Conservation (phyloP, 768 basidiomycete species). For the Rhizopogon vesiculosus region DNA sequence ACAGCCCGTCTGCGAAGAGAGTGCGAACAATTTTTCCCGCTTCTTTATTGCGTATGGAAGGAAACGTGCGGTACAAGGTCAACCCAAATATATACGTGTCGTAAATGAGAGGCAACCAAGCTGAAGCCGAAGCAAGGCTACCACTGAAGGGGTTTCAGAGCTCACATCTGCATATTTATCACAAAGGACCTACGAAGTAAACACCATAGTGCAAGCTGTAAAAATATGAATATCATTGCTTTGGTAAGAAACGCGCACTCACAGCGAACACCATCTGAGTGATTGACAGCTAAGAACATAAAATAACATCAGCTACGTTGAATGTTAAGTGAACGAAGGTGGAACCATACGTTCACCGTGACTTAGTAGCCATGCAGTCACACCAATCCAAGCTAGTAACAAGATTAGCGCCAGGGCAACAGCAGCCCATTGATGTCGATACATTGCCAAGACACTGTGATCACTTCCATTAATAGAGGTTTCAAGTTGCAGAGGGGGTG, state of each 20-base stretch:
- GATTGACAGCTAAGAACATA: constrained; percentile 8
- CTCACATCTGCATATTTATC: neutral
- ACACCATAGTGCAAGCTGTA: constrained; percentile 39
- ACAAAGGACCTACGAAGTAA: constrained; percentile 19
- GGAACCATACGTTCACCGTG: constrained; percentile 40
- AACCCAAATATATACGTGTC: constrained; percentile 33
- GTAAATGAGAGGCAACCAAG: constrained; percentile 37
- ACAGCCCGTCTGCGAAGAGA: constrained; percentile 26
- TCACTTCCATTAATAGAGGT: neutral
- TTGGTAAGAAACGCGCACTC: constrained; percentile 4
- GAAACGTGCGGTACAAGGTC: constrained; percentile 27
- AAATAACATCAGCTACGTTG: too few relatives aligned
- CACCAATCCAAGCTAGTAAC: constrained; percentile 37
- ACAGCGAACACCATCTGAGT: constrained; percentile 6
- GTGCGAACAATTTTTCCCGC: constrained; percentile 16
- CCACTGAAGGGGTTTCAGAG: constrained; percentile 9
- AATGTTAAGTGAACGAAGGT: neutral
- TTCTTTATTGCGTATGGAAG: constrained; percentile 12
- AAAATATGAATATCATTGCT: constrained; percentile 19
- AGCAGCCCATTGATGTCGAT: constrained; percentile 3
- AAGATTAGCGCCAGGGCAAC: constrained; percentile 17
- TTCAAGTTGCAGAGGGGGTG: neutral
- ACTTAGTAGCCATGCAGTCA: constrained; percentile 54
- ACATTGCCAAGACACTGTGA: constrained; percentile 14
- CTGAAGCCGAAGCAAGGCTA: constrained; percentile 28